Percentiles rank a stretch among this genome's conserved stretches.
These are phyloP conservation scores for Backusella sp. DNA, from an alignment of 192 early-diverging fungal species.

Conservation along the genomic window DNA sequence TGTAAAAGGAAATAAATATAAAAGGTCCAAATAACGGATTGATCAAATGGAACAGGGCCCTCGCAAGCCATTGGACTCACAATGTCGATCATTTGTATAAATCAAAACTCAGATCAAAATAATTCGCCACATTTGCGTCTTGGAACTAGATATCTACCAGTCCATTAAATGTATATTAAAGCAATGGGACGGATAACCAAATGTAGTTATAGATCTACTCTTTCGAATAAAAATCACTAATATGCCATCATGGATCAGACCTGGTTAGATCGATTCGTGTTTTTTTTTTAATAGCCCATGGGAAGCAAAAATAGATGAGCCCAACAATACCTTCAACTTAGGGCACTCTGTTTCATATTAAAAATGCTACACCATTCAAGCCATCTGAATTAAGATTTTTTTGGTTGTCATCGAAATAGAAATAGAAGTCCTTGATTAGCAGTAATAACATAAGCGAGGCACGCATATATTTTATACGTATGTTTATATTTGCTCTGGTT, in stretches of 20 bases:
- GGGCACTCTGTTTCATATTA: background rate
- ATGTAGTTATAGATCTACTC: background rate
- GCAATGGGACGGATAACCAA: too few species aligned
- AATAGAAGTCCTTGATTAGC: background rate
- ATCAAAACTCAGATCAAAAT: background rate
- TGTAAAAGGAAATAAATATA: background rate
- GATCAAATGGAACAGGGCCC: background rate
- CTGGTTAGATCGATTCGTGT: background rate
- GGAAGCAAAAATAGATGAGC: background rate
- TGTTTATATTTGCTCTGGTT: background rate
- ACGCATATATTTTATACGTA: background rate
- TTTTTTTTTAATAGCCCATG: background rate
- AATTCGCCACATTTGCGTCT: background rate
- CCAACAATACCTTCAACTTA: background rate
- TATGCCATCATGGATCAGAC: too few species aligned
- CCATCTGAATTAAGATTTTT: background rate
- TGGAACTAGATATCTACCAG: background rate
- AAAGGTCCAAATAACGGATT: background rate
- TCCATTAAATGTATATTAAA: background rate
- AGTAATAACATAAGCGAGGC: background rate
- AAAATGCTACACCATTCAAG: background rate
- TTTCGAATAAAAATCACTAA: too few species aligned
- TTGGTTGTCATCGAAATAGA: background rate
- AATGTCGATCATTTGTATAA: background rate
- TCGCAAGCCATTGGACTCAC: background rate